These are phyloP conservation scores for Axilococcus clingmanii DNA, from an alignment of 139 green algal genomes.

Conservation along the genomic window DNA sequence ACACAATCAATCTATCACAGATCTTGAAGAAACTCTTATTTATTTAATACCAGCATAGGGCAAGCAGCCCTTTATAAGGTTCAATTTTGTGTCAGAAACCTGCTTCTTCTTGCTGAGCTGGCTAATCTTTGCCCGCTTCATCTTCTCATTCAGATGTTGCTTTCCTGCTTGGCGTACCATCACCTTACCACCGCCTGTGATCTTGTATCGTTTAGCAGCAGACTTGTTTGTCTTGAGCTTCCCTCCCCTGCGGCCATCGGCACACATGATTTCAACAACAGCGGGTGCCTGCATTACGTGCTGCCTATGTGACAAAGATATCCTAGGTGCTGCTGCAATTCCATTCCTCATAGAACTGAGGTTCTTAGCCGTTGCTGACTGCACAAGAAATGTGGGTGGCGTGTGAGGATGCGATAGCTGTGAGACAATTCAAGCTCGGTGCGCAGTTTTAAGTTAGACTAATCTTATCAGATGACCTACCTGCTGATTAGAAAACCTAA, in stretches of 20 bases:
- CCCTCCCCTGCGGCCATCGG: conserved; percentile 26
- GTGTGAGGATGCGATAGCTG: too few species aligned
- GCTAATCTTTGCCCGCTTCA: conserved; percentile 16
- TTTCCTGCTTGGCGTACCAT: conserved; percentile 66
- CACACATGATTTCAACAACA: conserved; percentile 6
- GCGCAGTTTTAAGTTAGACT: too few species aligned
- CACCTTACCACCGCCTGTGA: conserved; percentile 73
- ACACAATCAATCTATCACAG: too few species aligned
- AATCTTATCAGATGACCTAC: too few species aligned
- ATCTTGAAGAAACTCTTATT: conserved; percentile 1
- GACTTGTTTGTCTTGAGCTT: conserved; percentile 74
- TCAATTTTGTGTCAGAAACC: conserved; percentile 13
- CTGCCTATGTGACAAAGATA: conserved; percentile 2
- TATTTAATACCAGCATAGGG: conserved; percentile 18
- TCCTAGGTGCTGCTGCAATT: conserved; percentile 26
- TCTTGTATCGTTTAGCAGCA: conserved; percentile 75
- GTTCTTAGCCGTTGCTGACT: too few species aligned
- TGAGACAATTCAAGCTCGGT: too few species aligned
- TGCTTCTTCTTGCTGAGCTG: conserved; percentile 19
- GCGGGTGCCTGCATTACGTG: conserved; percentile 13
- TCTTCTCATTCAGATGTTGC: conserved; percentile 91
- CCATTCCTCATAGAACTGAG: conserved; percentile 26
- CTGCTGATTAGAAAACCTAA: too few species aligned
- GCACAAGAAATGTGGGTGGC: too few species aligned
- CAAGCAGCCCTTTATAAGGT: conserved; percentile 24